Evolutionary conservation across 2,329 filamentous ascomycete species (phyloP), one percentile per base, ranked within the genome.

Genomic region (Fusarium torulosum): DNA sequence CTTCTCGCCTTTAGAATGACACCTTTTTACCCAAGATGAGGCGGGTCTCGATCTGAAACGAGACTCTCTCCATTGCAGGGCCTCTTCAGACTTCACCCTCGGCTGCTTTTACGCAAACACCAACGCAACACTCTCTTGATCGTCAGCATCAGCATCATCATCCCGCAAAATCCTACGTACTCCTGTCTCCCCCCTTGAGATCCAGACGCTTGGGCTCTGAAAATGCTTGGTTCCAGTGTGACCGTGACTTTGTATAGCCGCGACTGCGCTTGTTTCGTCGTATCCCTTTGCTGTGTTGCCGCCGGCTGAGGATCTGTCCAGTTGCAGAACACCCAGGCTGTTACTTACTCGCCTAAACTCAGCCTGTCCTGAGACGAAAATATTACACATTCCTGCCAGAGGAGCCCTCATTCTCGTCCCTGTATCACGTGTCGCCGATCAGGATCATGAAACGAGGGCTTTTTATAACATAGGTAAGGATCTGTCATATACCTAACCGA

Each of bases 21-120:
- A 49, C 49, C 49, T 47, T 59, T 17, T 17, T 38, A 33, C 54
- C 25, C 20, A 42, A 60, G 42, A 29, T 52, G 38, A 58, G 59
- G 61, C 59, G 59, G 59, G 59, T 59, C 59, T 63, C 38, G 59
- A 70, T 71, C 69, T 72, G 69, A 72, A 71, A 71, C 69, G 47
- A 65, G 62, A 56, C 53, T 65, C 43, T 54, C 20, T 44, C 25
- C n/a, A 29, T 67, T 67, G 37, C 58, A 70, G 58, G 58, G 53
- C 35, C n/a, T 35, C 15, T 35, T 65, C 59, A 29, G 17, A 33
- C 57, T 51, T 67, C 63, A 43, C 59, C 66, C 53, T 65, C 41
- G 57, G 31, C 44, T 43, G 38, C 59, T 47, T 45, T 11, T 54
- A 50, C 42, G 44, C 59, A 63, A 40, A 40, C 21, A 33, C 9